Evolutionary conservation across 2,329 filamentous ascomycete species (phyloP), one percentile per base, ranked within the genome.

Genomic region (Grosmannia penicillata): DNA sequence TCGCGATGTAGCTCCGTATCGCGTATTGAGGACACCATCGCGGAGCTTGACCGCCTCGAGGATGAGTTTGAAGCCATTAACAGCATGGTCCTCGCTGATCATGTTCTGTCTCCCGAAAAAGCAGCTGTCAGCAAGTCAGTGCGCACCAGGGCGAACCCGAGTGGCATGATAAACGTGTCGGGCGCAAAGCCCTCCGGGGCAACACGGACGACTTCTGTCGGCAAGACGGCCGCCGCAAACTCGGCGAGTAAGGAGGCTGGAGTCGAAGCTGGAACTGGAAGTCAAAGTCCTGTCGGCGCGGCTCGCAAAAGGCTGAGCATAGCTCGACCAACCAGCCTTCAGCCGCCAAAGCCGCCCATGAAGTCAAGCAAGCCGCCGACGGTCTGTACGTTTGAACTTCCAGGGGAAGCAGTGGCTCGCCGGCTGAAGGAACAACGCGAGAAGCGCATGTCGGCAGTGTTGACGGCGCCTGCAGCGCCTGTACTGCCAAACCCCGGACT

Each of bases 21-120:
- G 18, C 66, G 71, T 15, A 78, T 78, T 36, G 75, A 78, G 49
- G 74, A 78, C 50, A 77, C 73, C 2, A 57, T 78, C 8, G 73
- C 75, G 50, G 72, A 72, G 44, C 58, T 78, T 17, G 75, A 78
- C 49, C 60, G 62, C 43, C 59, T 78, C 14, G 72, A 78, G 46
- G 74, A 78, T 24, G 63, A 75, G 36, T 59, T 78, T 9, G 73
- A 78, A 46, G 69, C 63, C 2, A 58, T 75, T 25, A 50, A 59
- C 36, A 55, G 55, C n/a, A 53, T 62, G 10, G 51, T 64, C 0
- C 53, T 50, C 2, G 42, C 61, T 10, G 49, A 53, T 15, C 53
- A 50, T 7, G 50, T 61, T 10, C 44, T 51, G 4, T 56, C 58
- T 2, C 46, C 53, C 4, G 49, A 51, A 23, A 57, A 56, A 40